These are phyloP conservation scores for Globisporangium radiosum DNA, from an alignment of 352 stramenopile genomes.

Conservation along the genomic window DNA sequence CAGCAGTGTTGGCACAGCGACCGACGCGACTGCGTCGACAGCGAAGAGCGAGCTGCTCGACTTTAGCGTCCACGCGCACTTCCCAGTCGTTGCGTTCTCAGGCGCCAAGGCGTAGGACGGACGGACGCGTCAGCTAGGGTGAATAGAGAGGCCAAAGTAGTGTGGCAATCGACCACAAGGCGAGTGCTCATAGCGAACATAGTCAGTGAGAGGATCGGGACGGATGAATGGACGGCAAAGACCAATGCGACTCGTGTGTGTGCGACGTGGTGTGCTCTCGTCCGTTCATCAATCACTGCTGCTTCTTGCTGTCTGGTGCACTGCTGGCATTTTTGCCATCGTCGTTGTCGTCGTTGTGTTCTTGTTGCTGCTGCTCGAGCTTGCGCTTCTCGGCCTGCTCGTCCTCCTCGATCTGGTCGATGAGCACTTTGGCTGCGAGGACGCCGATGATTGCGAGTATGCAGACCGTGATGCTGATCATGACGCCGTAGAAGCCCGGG, in stretches of 20 bases:
- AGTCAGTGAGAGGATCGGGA: not conserved
- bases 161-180: not conserved
- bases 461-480: slow-evolving; percentile 36
- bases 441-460: slow-evolving; percentile 44
- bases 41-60: slow-evolving; percentile 35
- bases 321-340: not conserved
- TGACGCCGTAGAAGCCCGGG: slow-evolving; percentile 47
- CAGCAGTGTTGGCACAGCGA: not conserved
- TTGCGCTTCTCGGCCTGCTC: slow-evolving; percentile 24
- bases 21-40: not conserved
- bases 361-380: slow-evolving; percentile 13
- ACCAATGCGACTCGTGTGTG: not conserved
- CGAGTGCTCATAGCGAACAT: not conserved
- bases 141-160: not conserved
- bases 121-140: not conserved
- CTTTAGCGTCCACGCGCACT: slow-evolving; percentile 65
- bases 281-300: slow-evolving; percentile 6
- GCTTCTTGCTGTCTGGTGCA: slow-evolving; percentile 14
- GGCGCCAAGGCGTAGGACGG: slow-evolving; percentile 10
- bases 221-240: not conserved
- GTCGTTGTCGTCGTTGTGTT: not conserved
- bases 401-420: slow-evolving; percentile 50
- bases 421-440: slow-evolving; percentile 47
- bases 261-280: not conserved
- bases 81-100: slow-evolving; percentile 48